A percentile compares a stretch with the other conserved stretches of the same genome.
Evolutionary conservation across 2,329 filamentous ascomycete genomes (phyloP).

Genomic region (Cytospora leucostoma): DNA sequence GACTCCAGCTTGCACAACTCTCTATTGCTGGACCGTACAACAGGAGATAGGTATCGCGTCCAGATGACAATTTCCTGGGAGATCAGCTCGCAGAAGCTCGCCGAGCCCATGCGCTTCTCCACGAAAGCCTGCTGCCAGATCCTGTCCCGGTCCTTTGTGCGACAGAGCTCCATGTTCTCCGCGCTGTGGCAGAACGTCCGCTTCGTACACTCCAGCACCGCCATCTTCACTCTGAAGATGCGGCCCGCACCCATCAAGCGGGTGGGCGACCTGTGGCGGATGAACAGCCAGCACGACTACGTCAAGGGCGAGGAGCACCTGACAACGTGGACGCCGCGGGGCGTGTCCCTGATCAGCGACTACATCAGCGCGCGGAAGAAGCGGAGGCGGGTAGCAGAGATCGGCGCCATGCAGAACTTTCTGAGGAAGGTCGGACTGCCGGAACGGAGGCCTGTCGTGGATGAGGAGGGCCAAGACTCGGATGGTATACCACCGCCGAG

Average conservation of each 20-base stretch:
- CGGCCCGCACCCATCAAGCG: constrained; percentile 88
- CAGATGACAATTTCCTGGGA: constrained; percentile 89
- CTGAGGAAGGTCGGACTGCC: constrained; percentile 60
- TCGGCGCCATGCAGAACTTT: constrained; percentile 72
- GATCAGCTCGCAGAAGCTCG: constrained; percentile 76
- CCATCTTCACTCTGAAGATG: constrained; percentile 83
- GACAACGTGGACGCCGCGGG: constrained; percentile 81
- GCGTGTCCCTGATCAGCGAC: constrained; percentile 88
- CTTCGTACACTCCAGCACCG: constrained; percentile 83
- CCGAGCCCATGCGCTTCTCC: constrained; percentile 85
- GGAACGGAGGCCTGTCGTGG: constrained; percentile 40
- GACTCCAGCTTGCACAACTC: constrained; percentile 93
- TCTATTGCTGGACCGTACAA: constrained; percentile 88
- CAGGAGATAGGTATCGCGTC: constrained; percentile 88
- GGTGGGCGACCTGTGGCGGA: constrained; percentile 90
- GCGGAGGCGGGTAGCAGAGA: constrained; percentile 72
- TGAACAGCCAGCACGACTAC: constrained; percentile 93
- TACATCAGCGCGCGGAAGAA: constrained; percentile 76
- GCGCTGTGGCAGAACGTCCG: constrained; percentile 82
- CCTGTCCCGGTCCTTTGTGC: constrained; percentile 77
- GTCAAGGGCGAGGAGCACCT: constrained; percentile 93
- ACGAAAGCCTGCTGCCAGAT: constrained; percentile 83
- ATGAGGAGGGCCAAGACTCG: constrained; percentile 40
- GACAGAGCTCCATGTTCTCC: constrained; percentile 84
- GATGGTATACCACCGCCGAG: constrained; percentile 41